phyloP scores from a whole-genome alignment of 2,329 filamentous ascomycete genomes.

The Cephalotrichum gorgonifer region DNA sequence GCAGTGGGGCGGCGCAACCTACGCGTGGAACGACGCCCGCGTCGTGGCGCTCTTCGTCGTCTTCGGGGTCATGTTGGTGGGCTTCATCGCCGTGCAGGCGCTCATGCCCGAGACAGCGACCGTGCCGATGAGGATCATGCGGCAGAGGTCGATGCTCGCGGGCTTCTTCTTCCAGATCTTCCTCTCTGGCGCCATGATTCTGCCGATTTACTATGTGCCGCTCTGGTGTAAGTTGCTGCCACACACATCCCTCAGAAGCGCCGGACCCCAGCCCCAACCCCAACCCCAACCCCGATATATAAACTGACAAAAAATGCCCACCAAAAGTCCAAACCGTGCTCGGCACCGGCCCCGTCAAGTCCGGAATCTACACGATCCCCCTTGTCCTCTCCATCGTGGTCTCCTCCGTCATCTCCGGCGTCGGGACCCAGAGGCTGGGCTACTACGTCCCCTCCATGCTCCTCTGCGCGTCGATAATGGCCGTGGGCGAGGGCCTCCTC shows the following conservation, averaged over 20 bases:
- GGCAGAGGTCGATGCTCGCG: conserved; percentile 41
- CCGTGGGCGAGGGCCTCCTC: conserved; percentile 45
- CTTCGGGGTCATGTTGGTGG: conserved; percentile 32
- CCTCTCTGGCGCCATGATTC: conserved; percentile 38
- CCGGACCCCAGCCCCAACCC: no score
- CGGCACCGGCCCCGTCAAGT: conserved; percentile 38
- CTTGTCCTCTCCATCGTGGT: conserved; percentile 45
- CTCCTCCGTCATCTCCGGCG: conserved; percentile 37
- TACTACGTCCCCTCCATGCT: conserved; percentile 52
- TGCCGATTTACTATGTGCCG: conserved; percentile 43
- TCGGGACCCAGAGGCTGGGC: conserved; percentile 39
- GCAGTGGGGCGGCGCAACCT: conserved; percentile 49
- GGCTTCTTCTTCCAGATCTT: conserved; percentile 36
- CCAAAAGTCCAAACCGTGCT: conserved; percentile 43
- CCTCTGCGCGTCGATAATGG: conserved; percentile 34
- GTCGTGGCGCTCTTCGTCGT: conserved; percentile 43
- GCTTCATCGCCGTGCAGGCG: conserved; percentile 41
- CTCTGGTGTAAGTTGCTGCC: conserved; percentile 37
- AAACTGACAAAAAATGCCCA: neutral
- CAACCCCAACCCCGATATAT: no score
- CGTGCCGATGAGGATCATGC: conserved; percentile 43
- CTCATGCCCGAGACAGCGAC: conserved; percentile 45
- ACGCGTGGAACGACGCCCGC: conserved; percentile 40
- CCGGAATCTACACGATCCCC: conserved; percentile 46
- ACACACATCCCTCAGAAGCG: no score